Percentiles rank a stretch among this genome's conserved stretches.
Conservation (phyloP, 805 yeast genomes). For the Metschnikowia anglica region DNA sequence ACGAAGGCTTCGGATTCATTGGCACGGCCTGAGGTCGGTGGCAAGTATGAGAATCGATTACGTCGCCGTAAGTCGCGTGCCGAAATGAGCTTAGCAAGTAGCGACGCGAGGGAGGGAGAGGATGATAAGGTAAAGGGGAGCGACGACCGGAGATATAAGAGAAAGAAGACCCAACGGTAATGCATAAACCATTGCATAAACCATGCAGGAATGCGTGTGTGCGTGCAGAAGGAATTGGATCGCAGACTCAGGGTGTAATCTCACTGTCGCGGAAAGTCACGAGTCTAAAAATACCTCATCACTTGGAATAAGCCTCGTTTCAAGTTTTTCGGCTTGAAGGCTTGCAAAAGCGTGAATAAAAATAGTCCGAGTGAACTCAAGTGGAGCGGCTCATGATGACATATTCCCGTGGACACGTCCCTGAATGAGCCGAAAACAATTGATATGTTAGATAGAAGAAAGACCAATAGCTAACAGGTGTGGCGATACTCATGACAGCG, state of each 20-base stretch:
- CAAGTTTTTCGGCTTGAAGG: not conserved
- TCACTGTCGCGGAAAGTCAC: not conserved
- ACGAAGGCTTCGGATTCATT: not conserved
- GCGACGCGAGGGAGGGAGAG: not conserved
- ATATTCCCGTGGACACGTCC: too few relatives aligned
- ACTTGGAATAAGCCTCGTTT: constrained; percentile 2
- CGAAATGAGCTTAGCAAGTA: constrained; percentile 3
- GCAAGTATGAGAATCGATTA: constrained; percentile 21
- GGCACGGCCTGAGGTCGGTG: constrained; percentile 13
- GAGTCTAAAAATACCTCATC: constrained; percentile 3
- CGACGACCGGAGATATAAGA: constrained; percentile 11
- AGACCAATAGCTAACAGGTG: too few relatives aligned
- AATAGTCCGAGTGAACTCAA: not conserved
- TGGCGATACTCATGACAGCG: too few relatives aligned
- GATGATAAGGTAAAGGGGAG: not conserved
- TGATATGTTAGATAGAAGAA: too few relatives aligned
- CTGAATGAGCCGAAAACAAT: too few relatives aligned
- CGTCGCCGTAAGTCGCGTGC: constrained; percentile 21
- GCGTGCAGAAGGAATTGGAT: not conserved
- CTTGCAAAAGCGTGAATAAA: not conserved
- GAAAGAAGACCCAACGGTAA: constrained; percentile 10
- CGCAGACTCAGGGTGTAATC: not conserved
- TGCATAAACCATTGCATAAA: not conserved
- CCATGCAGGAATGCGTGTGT: not conserved
- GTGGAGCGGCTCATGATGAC: too few relatives aligned